These are phyloP conservation scores for Craterostigma plantagineum DNA, from an alignment of 257 asterid species.

Conservation along the genomic window DNA sequence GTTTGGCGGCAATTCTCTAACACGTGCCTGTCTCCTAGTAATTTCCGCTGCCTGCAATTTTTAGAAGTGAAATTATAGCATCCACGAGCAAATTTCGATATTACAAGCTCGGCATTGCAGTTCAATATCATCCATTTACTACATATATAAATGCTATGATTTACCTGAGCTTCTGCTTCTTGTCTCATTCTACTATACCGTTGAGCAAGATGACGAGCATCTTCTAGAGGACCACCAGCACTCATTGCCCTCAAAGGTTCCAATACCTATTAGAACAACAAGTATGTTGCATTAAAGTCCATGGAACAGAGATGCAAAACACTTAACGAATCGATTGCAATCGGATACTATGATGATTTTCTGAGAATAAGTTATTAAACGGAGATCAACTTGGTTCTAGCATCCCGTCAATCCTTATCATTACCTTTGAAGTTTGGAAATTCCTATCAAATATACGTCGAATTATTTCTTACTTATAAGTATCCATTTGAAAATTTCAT, in stretches of 20 bases:
- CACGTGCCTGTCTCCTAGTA: slow-evolving; percentile 84
- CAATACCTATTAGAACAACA: slow-evolving; percentile 37
- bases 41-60: slow-evolving; percentile 73
- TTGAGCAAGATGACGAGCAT: slow-evolving; percentile 99
- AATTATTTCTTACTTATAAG: too few species aligned
- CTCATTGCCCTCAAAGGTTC: slow-evolving; percentile 94
- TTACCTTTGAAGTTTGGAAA: too few species aligned
- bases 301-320: neutral
- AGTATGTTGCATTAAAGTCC: neutral
- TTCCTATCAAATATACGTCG: too few species aligned
- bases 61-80: slow-evolving; percentile 10
- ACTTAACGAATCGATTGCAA: too few species aligned
- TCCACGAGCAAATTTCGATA: too few species aligned
- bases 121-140: slow-evolving; percentile 1
- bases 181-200: slow-evolving; percentile 93
- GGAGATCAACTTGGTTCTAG: too few species aligned
- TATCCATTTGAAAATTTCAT: too few species aligned
- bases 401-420: too few species aligned
- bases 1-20: slow-evolving; percentile 87
- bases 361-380: too few species aligned
- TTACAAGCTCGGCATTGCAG: too few species aligned
- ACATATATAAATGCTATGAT: slow-evolving; percentile 7
- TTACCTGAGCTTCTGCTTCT: slow-evolving; percentile 96
- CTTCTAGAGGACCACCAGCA: slow-evolving; percentile 71
- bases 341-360: too few species aligned